Conservation (phyloP, 257 asterid species). For the Pogostemon cablin region DNA sequence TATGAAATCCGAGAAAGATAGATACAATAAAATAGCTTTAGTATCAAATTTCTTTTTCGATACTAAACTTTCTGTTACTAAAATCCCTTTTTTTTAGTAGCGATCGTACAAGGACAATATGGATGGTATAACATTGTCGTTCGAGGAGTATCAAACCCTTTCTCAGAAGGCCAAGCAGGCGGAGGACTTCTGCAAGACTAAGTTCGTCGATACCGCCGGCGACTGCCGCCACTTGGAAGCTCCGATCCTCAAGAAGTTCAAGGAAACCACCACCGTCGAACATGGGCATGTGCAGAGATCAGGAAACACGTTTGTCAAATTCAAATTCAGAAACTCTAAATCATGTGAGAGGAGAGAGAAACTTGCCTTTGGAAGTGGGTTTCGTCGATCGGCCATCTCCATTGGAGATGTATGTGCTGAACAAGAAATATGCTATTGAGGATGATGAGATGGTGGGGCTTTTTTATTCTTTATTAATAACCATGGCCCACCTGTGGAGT, state of each 20-base stretch:
- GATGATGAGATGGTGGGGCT: slow-evolving; percentile 53
- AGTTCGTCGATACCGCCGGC: slow-evolving; percentile 50
- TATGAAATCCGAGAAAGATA: too few species aligned
- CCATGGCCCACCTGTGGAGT: too few species aligned
- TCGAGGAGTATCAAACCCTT: slow-evolving; percentile 68
- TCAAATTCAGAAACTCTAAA: slow-evolving; percentile 56
- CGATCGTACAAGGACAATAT: too few species aligned
- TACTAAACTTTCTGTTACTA: too few species aligned
- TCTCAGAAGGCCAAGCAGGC: slow-evolving; percentile 51
- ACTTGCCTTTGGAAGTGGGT: slow-evolving; percentile 31
- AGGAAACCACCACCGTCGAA: slow-evolving; percentile 37
- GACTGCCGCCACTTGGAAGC: slow-evolving; percentile 30
- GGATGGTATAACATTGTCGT: slow-evolving; percentile 64
- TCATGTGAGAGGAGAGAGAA: slow-evolving; percentile 30
- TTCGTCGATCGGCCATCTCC: slow-evolving; percentile 49
- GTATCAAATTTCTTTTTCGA: too few species aligned
- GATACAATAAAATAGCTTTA: too few species aligned
- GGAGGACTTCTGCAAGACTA: slow-evolving; percentile 66
- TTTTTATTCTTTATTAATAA: too few species aligned
- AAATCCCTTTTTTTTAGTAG: too few species aligned
- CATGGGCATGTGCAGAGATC: slow-evolving; percentile 24
- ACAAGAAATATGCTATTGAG: slow-evolving; percentile 52
- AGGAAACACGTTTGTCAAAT: slow-evolving; percentile 38
- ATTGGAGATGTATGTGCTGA: slow-evolving; percentile 53
- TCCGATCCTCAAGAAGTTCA: slow-evolving; percentile 53